Evolutionary conservation across 148 eudicot genomes (phyloP), one percentile per base, ranked within the genome.

Genomic region (Vaccinium macrocarpon): DNA sequence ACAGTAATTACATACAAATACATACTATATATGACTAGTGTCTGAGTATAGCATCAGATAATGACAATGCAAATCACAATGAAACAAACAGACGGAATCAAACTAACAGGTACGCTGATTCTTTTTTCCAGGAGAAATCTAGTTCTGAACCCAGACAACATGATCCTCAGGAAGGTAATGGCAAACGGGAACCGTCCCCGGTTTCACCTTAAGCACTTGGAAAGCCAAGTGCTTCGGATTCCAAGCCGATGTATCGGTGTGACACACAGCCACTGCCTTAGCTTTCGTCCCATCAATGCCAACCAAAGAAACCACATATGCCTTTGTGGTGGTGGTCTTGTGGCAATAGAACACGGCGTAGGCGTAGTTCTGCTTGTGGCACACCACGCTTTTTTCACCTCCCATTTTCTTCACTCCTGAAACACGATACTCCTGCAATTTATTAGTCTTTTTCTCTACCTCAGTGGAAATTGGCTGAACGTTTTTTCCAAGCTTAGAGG

Each of bases 171-270:
- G 87, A 29, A 82, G 87, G 79, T 27, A 86, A 68, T 86, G 87
- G 87, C 87, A 82, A 52, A 86, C 1, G 5, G 87, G 87, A 48
- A 86, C 85, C 14, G 50, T 86, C 38, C 87, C 91, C 0, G 90
- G 89, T 49, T 86, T 85, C 49, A 89, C 87, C 86, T 87, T 86
- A 66, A 90, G 89, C 72, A 84, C 80, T 78, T 82, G 86, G 74
- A 90, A 90, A 2, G 86, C 87, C 84, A 87, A 50, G 71, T 89
- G 91, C 70, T 80, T 82, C 7, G 89, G 90, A 85, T 89, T 87
- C 92, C 92, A 90, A 55, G 35, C 23, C 13, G 92, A 90, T 1
- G 92, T 90, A 64, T 89, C 90, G 0, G 83, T 86, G 57, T 90
- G 91, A 53, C 92, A 90, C 5, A 87, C 82, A 0, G 86, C 90